Conservation (phyloP, 2,329 filamentous ascomycete genomes). For the Mycosphaerella sp. region DNA sequence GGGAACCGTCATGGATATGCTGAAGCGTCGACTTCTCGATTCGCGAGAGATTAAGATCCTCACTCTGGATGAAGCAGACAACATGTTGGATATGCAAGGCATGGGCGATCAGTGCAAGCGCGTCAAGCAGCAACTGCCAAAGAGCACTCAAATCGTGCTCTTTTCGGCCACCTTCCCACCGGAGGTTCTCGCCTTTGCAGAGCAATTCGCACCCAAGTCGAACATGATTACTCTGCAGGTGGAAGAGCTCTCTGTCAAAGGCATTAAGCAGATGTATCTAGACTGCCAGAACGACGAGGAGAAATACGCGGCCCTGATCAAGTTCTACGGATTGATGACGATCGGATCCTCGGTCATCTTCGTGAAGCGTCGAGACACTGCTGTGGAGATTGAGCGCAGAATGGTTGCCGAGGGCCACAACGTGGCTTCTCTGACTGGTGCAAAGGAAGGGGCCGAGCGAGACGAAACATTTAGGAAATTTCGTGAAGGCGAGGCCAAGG, state of each 20-base stretch:
- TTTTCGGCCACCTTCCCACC: constrained; percentile 94
- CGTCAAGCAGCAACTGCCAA: constrained; percentile 71
- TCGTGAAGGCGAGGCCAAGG: constrained; percentile 79
- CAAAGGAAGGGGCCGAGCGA: constrained; percentile 74
- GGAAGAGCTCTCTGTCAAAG: constrained; percentile 89
- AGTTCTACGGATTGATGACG: constrained; percentile 92
- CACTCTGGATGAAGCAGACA: constrained; percentile 94
- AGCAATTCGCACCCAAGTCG: constrained; percentile 75
- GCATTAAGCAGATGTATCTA: constrained; percentile 96
- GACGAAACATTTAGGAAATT: constrained; percentile 82
- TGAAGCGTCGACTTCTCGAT: constrained; percentile 70
- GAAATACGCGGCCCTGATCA: constrained; percentile 84
- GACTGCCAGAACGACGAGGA: constrained; percentile 76
- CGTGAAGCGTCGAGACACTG: constrained; percentile 86
- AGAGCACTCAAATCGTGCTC: constrained; percentile 74
- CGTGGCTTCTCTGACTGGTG: constrained; percentile 83
- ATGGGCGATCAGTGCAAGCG: constrained; percentile 91
- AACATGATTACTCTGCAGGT: constrained; percentile 83
- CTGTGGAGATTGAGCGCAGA: constrained; percentile 73
- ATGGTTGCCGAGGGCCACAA: constrained; percentile 88
- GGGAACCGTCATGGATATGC: constrained; percentile 83
- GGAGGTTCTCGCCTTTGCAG: constrained; percentile 76
- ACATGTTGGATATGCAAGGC: constrained; percentile 95
- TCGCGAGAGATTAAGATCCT: constrained; percentile 67
- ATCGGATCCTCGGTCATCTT: constrained; percentile 98